Evolutionary conservation across 176 grass and related monocot genomes (phyloP).

Genomic region (Avena atlantica): DNA sequence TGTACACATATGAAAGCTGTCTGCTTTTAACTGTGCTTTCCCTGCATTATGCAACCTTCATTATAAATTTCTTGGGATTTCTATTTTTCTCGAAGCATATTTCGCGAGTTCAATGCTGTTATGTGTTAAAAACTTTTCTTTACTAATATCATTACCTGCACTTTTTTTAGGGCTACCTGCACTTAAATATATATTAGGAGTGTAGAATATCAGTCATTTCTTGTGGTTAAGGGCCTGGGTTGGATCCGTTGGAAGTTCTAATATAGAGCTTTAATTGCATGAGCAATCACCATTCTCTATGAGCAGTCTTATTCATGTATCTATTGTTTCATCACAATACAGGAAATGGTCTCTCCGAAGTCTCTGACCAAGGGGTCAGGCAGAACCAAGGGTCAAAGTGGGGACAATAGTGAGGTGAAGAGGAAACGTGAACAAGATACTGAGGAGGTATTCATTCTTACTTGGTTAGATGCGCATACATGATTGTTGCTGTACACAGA

Average conservation of each 20-base stretch:
- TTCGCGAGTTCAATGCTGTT: neutral
- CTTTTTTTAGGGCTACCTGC: neutral
- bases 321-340: constrained; percentile 37
- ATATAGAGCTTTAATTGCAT: neutral
- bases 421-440: constrained; percentile 64
- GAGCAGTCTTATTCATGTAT: constrained; percentile 25
- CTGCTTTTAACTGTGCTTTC: constrained; percentile 20
- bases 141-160: constrained; percentile 9
- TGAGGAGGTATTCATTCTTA: constrained; percentile 52
- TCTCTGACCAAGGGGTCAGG: constrained; percentile 46
- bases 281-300: neutral
- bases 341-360: constrained; percentile 73
- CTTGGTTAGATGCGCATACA: neutral
- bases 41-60: neutral
- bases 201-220: neutral
- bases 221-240: neutral
- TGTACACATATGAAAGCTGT: constrained; percentile 27
- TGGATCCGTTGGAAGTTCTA: neutral
- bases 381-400: constrained; percentile 55
- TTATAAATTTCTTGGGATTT: neutral
- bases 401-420: constrained; percentile 59
- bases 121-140: neutral
- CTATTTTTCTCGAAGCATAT: neutral
- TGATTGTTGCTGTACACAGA: neutral
- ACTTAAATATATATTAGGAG: neutral